Percentiles rank a stretch among this genome's conserved stretches.
Evolutionary conservation across 306 rosid genomes (phyloP).

Genomic region (Phaseolus lunatus): DNA sequence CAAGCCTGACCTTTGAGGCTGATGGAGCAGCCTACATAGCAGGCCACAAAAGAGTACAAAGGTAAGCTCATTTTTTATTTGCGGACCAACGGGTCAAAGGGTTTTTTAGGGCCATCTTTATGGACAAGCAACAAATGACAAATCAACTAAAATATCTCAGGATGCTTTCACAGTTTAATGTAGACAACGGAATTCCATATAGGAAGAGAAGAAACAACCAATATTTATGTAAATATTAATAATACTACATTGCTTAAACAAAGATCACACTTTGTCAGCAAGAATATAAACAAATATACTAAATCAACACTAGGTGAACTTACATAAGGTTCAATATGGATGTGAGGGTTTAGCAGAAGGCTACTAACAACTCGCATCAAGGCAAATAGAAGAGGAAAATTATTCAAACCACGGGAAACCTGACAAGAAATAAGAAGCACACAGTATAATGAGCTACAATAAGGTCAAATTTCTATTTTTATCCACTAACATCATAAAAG

Average conservation of each 20-base stretch:
- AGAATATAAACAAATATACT: constrained; percentile 36
- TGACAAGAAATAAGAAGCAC: constrained; percentile 53
- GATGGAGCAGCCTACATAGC: neutral
- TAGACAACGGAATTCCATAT: constrained; percentile 26
- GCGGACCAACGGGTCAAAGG: neutral
- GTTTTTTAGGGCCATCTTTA: neutral
- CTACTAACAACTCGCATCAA: constrained; percentile 84
- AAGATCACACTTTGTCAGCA: constrained; percentile 27
- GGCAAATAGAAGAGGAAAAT: constrained; percentile 70
- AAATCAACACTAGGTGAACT: constrained; percentile 49
- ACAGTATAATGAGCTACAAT: constrained; percentile 31
- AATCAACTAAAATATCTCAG: constrained; percentile 26
- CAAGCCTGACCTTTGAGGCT: constrained; percentile 8
- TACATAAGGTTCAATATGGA: constrained; percentile 92
- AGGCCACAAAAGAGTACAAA: neutral
- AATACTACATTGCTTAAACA: constrained; percentile 1
- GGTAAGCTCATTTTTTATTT: neutral
- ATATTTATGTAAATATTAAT: constrained; percentile 13
- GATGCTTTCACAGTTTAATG: constrained; percentile 5
- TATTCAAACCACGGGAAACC: constrained; percentile 74
- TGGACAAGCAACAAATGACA: constrained; percentile 19
- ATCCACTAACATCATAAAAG: constrained; percentile 24
- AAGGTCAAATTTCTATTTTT: constrained; percentile 31
- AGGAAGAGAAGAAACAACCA: constrained; percentile 18
- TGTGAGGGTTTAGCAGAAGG: constrained; percentile 83